Conservation (phyloP, 805 yeast genomes). For the Suhomyces vadensis region DNA sequence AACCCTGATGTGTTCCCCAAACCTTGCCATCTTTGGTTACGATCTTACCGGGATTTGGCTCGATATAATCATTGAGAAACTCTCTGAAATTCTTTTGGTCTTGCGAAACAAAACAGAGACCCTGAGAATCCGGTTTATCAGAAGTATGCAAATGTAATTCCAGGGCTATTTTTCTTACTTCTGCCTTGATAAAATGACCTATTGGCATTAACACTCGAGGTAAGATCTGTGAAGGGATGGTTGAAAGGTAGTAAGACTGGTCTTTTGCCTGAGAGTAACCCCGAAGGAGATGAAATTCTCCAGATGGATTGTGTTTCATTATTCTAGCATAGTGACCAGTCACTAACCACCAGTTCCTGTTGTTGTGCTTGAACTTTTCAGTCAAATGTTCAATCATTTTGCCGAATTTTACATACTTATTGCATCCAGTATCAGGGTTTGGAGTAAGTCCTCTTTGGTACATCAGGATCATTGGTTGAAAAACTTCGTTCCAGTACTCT, state of each 20-base stretch:
- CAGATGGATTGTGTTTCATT: slow-evolving; percentile 31
- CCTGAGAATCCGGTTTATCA: slow-evolving; percentile 89
- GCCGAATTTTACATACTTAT: slow-evolving; percentile 85
- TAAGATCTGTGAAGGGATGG: slow-evolving; percentile 50
- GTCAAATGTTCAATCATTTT: slow-evolving; percentile 57
- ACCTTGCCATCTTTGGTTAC: slow-evolving; percentile 70
- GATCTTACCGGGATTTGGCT: slow-evolving; percentile 73
- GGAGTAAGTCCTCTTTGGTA: slow-evolving; percentile 82
- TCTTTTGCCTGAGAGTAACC: slow-evolving; percentile 68
- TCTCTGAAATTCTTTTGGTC: slow-evolving; percentile 61
- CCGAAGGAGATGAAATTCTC: slow-evolving; percentile 51
- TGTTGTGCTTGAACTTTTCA: slow-evolving; percentile 27
- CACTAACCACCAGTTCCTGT: slow-evolving; percentile 73
- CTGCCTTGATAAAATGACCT: slow-evolving; percentile 74
- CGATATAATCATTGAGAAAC: slow-evolving; percentile 74
- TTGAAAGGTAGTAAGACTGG: slow-evolving; percentile 87
- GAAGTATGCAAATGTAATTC: slow-evolving; percentile 57
- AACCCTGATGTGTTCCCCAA: slow-evolving; percentile 82
- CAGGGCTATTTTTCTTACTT: slow-evolving; percentile 69
- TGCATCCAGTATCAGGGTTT: slow-evolving; percentile 92
- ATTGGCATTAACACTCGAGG: slow-evolving; percentile 69
- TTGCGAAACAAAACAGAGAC: slow-evolving; percentile 85
- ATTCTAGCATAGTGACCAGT: slow-evolving; percentile 82
- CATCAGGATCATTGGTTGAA: slow-evolving; percentile 82
- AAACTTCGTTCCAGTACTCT: slow-evolving; percentile 92